Percentiles rank a stretch among this genome's conserved stretches.
Conservation (phyloP, 352 stramenopile species). For the Phytopythium kandeliae region DNA sequence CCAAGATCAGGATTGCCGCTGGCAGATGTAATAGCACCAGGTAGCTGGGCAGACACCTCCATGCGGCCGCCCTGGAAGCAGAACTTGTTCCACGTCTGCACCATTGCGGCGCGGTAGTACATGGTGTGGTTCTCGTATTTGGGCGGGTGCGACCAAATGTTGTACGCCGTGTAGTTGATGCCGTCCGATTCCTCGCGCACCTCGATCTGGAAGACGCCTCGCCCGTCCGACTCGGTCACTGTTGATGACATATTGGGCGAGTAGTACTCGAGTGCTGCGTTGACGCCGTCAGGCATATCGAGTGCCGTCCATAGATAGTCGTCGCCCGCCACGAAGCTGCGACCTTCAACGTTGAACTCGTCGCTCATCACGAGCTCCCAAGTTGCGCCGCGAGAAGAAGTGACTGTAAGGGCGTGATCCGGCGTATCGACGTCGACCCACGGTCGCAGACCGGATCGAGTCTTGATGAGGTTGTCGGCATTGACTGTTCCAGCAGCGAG, state of each 20-base stretch:
- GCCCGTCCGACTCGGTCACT: conserved; percentile 24
- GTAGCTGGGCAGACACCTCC: conserved; percentile 86
- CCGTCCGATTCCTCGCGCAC: conserved; percentile 23
- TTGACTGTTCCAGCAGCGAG: no score
- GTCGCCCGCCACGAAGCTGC: conserved; percentile 32
- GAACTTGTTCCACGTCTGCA: conserved; percentile 79
- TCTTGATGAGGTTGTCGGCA: conserved; percentile 10
- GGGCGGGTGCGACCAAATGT: conserved; percentile 31
- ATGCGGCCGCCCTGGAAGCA: conserved; percentile 62
- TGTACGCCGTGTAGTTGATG: conserved; percentile 40
- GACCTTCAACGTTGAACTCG: conserved; percentile 57
- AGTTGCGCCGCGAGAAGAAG: conserved; percentile 37
- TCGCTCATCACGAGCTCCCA: conserved; percentile 74
- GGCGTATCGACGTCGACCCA: conserved; percentile 41
- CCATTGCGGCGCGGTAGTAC: conserved; percentile 13
- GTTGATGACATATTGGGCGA: conserved; percentile 71
- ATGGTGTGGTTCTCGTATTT: conserved; percentile 29
- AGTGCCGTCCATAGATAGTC: conserved; percentile 84
- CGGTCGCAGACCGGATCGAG: conserved; percentile 24
- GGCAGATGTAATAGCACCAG: conserved; percentile 46
- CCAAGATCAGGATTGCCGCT: conserved; percentile 50
- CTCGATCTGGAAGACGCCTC: conserved; percentile 31
- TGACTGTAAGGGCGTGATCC: conserved; percentile 14
- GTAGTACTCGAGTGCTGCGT: conserved; percentile 88
- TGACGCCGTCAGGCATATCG: conserved; percentile 33